Conservation (phyloP, 2,329 filamentous ascomycete genomes). For the Fusarium redolens region DNA sequence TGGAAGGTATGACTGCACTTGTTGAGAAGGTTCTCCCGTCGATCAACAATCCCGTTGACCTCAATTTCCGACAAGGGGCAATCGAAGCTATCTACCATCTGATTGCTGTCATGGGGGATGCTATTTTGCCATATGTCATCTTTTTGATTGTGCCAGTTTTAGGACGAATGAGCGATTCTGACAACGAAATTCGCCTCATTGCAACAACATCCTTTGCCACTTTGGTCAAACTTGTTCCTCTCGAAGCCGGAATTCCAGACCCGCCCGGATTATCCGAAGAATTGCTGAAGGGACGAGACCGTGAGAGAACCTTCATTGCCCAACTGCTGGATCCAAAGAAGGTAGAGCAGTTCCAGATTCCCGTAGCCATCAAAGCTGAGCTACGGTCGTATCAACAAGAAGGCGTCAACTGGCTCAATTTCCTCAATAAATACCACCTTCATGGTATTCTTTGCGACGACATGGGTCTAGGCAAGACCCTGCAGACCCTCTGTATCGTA, state of each 20-base stretch:
- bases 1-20: constrained; percentile 94
- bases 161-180: constrained; percentile 97
- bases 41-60: constrained; percentile 89
- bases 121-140: constrained; percentile 96
- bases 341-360: constrained; percentile 92
- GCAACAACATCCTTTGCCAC: constrained; percentile 98
- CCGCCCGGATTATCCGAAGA: constrained; percentile 92
- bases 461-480: constrained; percentile 97
- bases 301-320: constrained; percentile 94
- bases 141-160: constrained; percentile 98
- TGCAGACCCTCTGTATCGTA: constrained; percentile 97
- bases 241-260: constrained; percentile 97
- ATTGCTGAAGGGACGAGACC: constrained; percentile 87
- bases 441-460: constrained; percentile 99
- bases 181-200: constrained; percentile 93
- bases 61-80: constrained; percentile 90
- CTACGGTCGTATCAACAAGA: constrained; percentile 98
- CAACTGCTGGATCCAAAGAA: constrained; percentile 98
- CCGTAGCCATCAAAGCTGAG: constrained; percentile 96
- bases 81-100: constrained; percentile 97
- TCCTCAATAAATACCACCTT: constrained; percentile 97
- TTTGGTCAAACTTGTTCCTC: constrained; percentile 93
- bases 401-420: constrained; percentile 98
- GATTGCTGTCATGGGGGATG: constrained; percentile 97
- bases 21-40: constrained; percentile 93